Percentiles rank a stretch among this genome's conserved stretches.
Conservation (phyloP, 2,329 filamentous ascomycete species). For the Colletotrichum tamarilloi region DNA sequence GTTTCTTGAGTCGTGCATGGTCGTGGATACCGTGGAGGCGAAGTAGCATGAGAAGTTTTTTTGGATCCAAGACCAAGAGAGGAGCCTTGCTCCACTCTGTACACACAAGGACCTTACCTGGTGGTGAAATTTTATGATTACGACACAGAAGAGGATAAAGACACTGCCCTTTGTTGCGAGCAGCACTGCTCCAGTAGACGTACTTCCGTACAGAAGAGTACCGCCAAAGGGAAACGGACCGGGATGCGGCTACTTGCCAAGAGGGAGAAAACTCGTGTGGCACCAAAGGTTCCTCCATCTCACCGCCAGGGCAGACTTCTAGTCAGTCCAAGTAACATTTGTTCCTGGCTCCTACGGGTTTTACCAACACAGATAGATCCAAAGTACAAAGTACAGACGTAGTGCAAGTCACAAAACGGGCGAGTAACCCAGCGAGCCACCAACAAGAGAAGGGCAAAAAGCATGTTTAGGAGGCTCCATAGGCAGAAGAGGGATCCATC, state of each 20-base stretch:
- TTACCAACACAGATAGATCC: not conserved
- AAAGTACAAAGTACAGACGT: not conserved
- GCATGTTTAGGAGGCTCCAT: slow-evolving; percentile 12
- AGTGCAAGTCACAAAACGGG: slow-evolving; percentile 4
- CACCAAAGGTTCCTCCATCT: not conserved
- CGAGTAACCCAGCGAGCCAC: slow-evolving; percentile 18
- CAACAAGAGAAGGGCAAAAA: slow-evolving; percentile 3
- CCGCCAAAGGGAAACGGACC: not conserved
- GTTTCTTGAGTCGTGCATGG: slow-evolving; percentile 36
- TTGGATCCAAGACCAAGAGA: slow-evolving; percentile 22
- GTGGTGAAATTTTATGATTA: slow-evolving; percentile 17
- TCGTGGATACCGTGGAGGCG: slow-evolving; percentile 36
- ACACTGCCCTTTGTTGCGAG: not conserved
- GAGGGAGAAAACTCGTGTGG: not conserved
- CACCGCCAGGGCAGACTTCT: not conserved
- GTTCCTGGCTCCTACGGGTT: not conserved
- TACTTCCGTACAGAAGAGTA: not conserved
- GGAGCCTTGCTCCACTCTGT: slow-evolving; percentile 22
- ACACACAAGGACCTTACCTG: slow-evolving; percentile 32
- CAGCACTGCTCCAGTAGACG: not conserved
- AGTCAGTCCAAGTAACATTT: not conserved
- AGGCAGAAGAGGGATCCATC: not conserved
- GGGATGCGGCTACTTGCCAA: not conserved
- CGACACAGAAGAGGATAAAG: slow-evolving; percentile 21
- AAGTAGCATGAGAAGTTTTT: slow-evolving; percentile 35